These are phyloP conservation scores for Umbilicus rupestris DNA, from an alignment of 164 flowering plant species.

Conservation along the genomic window DNA sequence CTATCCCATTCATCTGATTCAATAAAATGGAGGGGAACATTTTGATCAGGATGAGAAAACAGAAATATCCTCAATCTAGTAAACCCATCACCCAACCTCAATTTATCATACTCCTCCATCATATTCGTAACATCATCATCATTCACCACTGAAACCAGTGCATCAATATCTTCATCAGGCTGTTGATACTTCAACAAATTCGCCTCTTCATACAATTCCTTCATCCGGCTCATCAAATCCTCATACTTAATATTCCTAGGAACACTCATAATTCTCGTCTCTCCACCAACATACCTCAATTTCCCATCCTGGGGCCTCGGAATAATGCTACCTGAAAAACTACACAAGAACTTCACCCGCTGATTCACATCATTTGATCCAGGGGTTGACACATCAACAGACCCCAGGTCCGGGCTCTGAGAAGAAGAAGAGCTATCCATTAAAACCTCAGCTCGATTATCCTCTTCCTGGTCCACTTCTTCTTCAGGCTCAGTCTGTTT, in stretches of 20 bases:
- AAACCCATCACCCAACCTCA: conserved; percentile 73
- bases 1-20: conserved; percentile 72
- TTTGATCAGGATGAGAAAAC: conserved; percentile 62
- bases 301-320: conserved; percentile 94
- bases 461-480: not conserved
- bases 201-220: conserved; percentile 68
- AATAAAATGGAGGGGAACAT: conserved; percentile 37
- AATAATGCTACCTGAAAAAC: conserved; percentile 80
- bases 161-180: conserved; percentile 98
- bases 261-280: conserved; percentile 78
- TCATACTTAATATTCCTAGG: conserved; percentile 55
- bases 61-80: conserved; percentile 76
- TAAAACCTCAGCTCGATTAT: not conserved
- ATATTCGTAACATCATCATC: conserved; percentile 92
- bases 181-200: conserved; percentile 81
- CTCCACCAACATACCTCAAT: conserved; percentile 94
- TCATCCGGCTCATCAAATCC: conserved; percentile 74
- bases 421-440: conserved; percentile 44
- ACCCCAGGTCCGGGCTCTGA: conserved; percentile 16
- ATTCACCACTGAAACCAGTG: conserved; percentile 90
- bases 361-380: conserved; percentile 43
- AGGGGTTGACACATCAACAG: conserved; percentile 11
- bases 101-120: conserved; percentile 99
- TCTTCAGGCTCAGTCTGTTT: conserved; percentile 5
- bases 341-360: conserved; percentile 81